These are phyloP conservation scores for Avena eriantha DNA, from an alignment of 176 grass and related monocot genomes.

Conservation along the genomic window DNA sequence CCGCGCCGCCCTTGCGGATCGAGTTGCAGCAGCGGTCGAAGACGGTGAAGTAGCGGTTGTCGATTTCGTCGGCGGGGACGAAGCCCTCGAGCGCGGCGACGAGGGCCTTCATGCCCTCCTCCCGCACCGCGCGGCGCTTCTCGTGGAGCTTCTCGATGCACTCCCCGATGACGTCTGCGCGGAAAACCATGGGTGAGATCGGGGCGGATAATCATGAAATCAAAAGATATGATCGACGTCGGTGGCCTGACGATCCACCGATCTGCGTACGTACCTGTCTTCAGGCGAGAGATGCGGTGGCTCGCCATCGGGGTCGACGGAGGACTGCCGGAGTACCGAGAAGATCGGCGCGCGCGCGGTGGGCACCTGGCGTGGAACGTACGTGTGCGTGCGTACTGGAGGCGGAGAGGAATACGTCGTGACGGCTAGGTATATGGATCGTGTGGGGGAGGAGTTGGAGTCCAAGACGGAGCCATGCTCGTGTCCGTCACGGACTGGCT, in stretches of 20 bases:
- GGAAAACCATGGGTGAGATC: background rate
- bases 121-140: conserved; percentile 12
- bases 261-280: background rate
- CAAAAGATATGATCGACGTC: background rate
- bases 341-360: background rate
- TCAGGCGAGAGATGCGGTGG: background rate
- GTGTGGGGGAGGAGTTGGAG: background rate
- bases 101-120: background rate
- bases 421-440: background rate
- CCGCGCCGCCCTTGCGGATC: background rate
- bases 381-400: too few species aligned
- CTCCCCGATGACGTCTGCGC: background rate
- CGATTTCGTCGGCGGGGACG: conserved; percentile 18
- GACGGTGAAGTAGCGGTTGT: conserved; percentile 24
- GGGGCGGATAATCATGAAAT: background rate
- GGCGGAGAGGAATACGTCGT: background rate
- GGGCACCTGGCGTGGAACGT: background rate
- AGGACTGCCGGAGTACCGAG: background rate
- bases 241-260: background rate
- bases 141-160: conserved; percentile 32
- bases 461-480: background rate
- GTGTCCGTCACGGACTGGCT: background rate
- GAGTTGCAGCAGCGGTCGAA: conserved; percentile 14
- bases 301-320: background rate
- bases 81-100: conserved; percentile 16